Percentiles rank a stretch among this genome's conserved stretches.
phyloP scores from a whole-genome alignment of 1,139 yeast genomes.

The Yamadazyma atmosphaerica region DNA sequence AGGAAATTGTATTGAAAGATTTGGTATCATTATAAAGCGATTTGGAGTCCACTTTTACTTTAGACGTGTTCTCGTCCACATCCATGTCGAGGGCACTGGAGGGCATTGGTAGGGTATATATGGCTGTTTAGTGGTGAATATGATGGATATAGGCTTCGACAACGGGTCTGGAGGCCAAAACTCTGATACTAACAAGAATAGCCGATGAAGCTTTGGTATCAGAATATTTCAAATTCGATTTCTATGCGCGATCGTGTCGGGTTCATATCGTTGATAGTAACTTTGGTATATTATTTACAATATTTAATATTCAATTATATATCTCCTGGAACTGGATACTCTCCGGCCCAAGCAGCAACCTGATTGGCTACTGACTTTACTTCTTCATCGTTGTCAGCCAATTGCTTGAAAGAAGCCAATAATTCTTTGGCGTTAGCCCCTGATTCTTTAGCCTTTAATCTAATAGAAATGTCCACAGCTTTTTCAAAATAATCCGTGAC shows the following conservation, averaged over 20 bases:
- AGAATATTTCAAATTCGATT: too few species aligned
- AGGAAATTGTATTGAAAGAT: slow-evolving; percentile 40
- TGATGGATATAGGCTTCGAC: too few species aligned
- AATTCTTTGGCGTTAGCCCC: slow-evolving; percentile 65
- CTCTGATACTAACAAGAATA: too few species aligned
- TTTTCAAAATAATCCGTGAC: slow-evolving; percentile 77
- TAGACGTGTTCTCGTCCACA: neutral
- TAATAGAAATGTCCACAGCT: slow-evolving; percentile 69
- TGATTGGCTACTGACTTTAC: slow-evolving; percentile 62
- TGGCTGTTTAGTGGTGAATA: too few species aligned
- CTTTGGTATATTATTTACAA: too few species aligned
- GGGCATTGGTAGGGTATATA: too few species aligned
- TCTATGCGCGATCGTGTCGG: too few species aligned
- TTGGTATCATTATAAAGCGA: slow-evolving; percentile 1
- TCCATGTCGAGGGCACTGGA: neutral
- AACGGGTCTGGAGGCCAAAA: too few species aligned
- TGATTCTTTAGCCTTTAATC: slow-evolving; percentile 58
- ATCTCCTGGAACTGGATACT: slow-evolving; percentile 82
- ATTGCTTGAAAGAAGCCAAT: slow-evolving; percentile 60
- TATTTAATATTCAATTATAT: slow-evolving; percentile 29
- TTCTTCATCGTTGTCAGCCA: slow-evolving; percentile 59
- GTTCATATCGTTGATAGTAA: too few species aligned
- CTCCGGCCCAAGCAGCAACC: slow-evolving; percentile 64
- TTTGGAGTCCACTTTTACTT: neutral
- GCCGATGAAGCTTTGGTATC: too few species aligned